Base-by-base conservation (phyloP, 345 rosid genomes). In the Barbarea vulgaris region DNA sequence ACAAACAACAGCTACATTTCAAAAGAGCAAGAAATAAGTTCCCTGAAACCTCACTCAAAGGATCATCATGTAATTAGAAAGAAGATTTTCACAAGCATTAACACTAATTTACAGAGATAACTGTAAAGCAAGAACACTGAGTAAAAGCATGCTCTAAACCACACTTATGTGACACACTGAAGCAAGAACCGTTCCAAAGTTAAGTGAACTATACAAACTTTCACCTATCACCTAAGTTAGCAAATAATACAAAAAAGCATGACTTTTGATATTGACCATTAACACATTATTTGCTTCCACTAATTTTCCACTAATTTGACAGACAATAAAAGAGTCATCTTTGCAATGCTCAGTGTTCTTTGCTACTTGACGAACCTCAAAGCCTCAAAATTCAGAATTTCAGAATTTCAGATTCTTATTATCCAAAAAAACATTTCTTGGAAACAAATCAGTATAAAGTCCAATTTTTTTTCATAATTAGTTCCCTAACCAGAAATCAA, bases 321-420 rank as follows among this genome's bases (percentile, higher is more conserved):
- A 54, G 37, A 21, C 60, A 24, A 57, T 42, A 44, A 31, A 67
- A 14, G 6, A 11, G 4, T 25, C 59, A 57, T 4, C 19, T 17
- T 31, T 46, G 30, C 55, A 58, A 4, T 24, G 31, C 21, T 47
- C 63, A 12, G 10, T 47, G 67, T 19, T 9, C 11, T 13, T 41
- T 7, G 15, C 62, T 13, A 52, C 21, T 56, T 21, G 17, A 54
- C 9, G n/a, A 58, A 21, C 27, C 57, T 51, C 46, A 58, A 61
- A 54, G 17, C 70, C 75, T 63, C 33, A 44, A 17, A n/a, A 33
- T 54, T 64, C 27, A n/a, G n/a, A n/a, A n/a, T n/a, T n/a, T n/a
- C n/a, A n/a, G n/a, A n/a, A n/a, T n/a, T 3, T 28, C 30, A 69
- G 3, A 34, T 54, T 77, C 65, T 64, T 53, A 31, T 17, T 53